Percentiles rank a stretch among this genome's conserved stretches.
phyloP scores from a whole-genome alignment of 495 filamentous ascomycete genomes.

The Barbatosphaeria neglecta region DNA sequence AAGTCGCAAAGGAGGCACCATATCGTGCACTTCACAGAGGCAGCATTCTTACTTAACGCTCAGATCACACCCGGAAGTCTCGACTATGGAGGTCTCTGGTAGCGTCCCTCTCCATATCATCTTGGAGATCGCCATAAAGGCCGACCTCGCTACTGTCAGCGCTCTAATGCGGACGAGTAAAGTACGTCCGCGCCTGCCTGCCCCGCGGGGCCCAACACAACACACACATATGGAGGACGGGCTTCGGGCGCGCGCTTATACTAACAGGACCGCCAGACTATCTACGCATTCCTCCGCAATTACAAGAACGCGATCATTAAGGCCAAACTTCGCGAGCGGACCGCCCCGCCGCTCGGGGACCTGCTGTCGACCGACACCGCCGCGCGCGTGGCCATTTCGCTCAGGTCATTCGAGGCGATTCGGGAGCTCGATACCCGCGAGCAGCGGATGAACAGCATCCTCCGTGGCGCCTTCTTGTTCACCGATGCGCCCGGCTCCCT shows the following conservation, averaged over 20 bases:
- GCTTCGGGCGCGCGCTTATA: no score
- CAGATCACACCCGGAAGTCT: not conserved
- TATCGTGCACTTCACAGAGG: no score
- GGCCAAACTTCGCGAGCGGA: not conserved
- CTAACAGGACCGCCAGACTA: not conserved
- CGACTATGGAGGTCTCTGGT: not conserved
- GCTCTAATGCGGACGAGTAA: slow-evolving; percentile 10
- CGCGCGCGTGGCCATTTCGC: slow-evolving; percentile 4
- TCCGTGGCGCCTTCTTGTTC: not conserved
- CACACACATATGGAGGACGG: no score
- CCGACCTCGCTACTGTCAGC: slow-evolving; percentile 8
- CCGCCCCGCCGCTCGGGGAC: slow-evolving; percentile 2
- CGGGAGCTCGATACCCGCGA: slow-evolving; percentile 15
- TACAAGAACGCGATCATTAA: slow-evolving; percentile 15
- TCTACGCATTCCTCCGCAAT: slow-evolving; percentile 1
- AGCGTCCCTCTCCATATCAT: slow-evolving; percentile 9
- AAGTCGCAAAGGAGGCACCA: no score
- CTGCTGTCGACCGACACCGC: slow-evolving; percentile 10
- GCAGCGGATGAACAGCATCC: slow-evolving; percentile 7
- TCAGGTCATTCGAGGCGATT: slow-evolving; percentile 8
- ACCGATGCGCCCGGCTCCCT: not conserved
- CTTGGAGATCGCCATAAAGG: slow-evolving; percentile 12
- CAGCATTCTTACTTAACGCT: no score
- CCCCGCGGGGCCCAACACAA: no score
- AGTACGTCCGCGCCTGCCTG: no score